Conservation (phyloP, 176 grass and related monocot genomes). For the Aegilops bicornis region DNA sequence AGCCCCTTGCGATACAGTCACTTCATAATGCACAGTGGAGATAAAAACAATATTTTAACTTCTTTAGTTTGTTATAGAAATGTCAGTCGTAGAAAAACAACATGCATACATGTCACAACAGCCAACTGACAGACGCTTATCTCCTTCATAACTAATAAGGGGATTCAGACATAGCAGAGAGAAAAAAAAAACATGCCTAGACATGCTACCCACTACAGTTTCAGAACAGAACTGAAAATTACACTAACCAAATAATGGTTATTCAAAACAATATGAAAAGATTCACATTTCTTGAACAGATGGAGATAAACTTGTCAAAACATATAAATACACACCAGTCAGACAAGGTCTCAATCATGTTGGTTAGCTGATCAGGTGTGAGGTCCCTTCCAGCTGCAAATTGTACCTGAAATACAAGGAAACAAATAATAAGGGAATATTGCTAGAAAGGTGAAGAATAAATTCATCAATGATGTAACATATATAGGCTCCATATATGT, state of each 20-base stretch:
- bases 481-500: slow-evolving; percentile 4
- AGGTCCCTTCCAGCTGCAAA: slow-evolving; percentile 98
- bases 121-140: neutral
- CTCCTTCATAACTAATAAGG: neutral
- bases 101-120: neutral
- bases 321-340: slow-evolving; percentile 60
- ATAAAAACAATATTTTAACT: neutral
- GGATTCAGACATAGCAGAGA: neutral
- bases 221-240: slow-evolving; percentile 5
- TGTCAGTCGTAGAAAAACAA: neutral
- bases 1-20: neutral
- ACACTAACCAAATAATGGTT: neutral
- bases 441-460: slow-evolving; percentile 10
- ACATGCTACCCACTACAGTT: neutral
- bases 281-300: slow-evolving; percentile 3
- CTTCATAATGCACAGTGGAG: neutral
- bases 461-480: slow-evolving; percentile 18
- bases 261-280: neutral
- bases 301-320: neutral
- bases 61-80: slow-evolving; percentile 5
- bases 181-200: neutral
- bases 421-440: neutral
- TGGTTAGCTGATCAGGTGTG: slow-evolving; percentile 81
- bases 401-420: slow-evolving; percentile 68
- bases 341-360: slow-evolving; percentile 84